phyloP scores from a whole-genome alignment of 108 stramenopile genomes.

The Cyclostephanos tholiformis region DNA sequence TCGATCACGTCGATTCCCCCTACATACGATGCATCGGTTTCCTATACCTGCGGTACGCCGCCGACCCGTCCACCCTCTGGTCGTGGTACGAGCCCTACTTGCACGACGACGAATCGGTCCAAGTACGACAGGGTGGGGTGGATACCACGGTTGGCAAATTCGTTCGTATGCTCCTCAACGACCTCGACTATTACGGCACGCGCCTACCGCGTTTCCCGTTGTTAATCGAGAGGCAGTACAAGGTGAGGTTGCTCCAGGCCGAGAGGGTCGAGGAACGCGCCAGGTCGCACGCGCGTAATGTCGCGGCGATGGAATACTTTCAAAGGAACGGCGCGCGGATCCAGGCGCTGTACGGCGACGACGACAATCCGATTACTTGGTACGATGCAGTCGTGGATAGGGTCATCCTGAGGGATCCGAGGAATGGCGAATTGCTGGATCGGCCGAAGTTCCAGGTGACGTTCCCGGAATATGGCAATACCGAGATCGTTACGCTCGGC shows the following conservation, averaged over 20 bases:
- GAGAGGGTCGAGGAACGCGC: constrained; percentile 88
- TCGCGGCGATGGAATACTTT: constrained; percentile 70
- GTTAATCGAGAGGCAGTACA: constrained; percentile 87
- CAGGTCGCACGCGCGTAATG: constrained; percentile 61
- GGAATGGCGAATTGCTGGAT: constrained; percentile 45
- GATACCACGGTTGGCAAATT: constrained; percentile 80
- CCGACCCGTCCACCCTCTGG: constrained; percentile 84
- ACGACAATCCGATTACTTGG: constrained; percentile 95
- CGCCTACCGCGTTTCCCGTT: constrained; percentile 93
- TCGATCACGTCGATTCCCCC: constrained; percentile 87
- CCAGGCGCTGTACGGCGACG: constrained; percentile 93
- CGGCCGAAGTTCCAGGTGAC: constrained; percentile 90
- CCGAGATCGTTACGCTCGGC: constrained; percentile 87
- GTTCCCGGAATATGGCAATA: constrained; percentile 95
- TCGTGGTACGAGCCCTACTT: constrained; percentile 89
- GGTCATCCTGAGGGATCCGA: constrained; percentile 70
- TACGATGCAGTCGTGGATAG: constrained; percentile 94
- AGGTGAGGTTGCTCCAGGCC: constrained; percentile 88
- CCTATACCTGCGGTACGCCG: constrained; percentile 93
- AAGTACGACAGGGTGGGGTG: constrained; percentile 53
- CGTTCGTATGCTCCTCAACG: constrained; percentile 70
- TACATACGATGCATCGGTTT: constrained; percentile 95
- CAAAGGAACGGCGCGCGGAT: constrained; percentile 71
- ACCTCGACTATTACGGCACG: constrained; percentile 92
- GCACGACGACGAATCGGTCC: constrained; percentile 84